Evolutionary conservation across 352 stramenopile genomes (phyloP).

Genomic region (Thalassiosira exigua): DNA sequence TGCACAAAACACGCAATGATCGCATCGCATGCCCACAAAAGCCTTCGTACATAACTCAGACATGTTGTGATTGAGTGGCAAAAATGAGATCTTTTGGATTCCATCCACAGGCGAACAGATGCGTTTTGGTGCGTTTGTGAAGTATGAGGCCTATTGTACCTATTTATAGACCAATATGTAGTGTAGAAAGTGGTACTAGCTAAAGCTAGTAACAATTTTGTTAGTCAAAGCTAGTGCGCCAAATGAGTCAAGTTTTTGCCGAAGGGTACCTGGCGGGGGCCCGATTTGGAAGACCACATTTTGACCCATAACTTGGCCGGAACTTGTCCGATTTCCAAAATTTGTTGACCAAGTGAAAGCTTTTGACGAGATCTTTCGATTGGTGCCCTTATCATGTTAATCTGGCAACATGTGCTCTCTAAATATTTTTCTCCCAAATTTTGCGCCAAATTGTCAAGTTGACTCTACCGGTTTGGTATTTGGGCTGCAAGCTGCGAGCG

Average conservation of each 20-base stretch:
- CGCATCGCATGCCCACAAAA: too few relatives aligned
- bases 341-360: slow-evolving; percentile 5
- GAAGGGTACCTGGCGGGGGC: neutral
- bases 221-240: slow-evolving; percentile 30
- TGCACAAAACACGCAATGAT: too few relatives aligned
- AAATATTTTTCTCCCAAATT: neutral
- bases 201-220: slow-evolving; percentile 11
- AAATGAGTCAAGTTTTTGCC: slow-evolving; percentile 8
- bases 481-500: too few relatives aligned
- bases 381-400: neutral
- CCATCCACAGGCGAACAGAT: too few relatives aligned
- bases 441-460: neutral
- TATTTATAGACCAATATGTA: too few relatives aligned
- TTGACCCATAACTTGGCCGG: slow-evolving; percentile 11
- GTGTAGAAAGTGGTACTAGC: too few relatives aligned
- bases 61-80: too few relatives aligned
- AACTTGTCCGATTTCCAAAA: slow-evolving; percentile 14
- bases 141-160: too few relatives aligned
- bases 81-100: too few relatives aligned
- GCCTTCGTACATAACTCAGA: too few relatives aligned
- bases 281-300: neutral
- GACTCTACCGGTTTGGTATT: too few relatives aligned
- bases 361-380: slow-evolving; percentile 12
- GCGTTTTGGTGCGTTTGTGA: too few relatives aligned
- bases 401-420: neutral